These are phyloP conservation scores for Penicillium sp. DNA, from an alignment of 2,329 filamentous ascomycete genomes.

Conservation along the genomic window DNA sequence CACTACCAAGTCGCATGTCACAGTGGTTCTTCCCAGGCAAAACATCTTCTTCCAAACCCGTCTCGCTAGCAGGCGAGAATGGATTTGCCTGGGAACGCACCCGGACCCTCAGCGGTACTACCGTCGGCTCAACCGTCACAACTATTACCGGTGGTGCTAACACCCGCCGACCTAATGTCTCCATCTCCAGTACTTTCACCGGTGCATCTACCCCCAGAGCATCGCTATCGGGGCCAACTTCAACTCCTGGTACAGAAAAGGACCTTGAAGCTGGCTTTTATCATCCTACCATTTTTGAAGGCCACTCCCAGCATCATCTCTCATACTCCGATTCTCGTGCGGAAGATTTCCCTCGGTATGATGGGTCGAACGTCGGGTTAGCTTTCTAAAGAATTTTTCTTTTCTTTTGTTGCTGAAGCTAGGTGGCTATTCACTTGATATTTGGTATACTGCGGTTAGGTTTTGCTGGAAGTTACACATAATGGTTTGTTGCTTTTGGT, in stretches of 20 bases:
- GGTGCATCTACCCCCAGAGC: conserved; percentile 18
- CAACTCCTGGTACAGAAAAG: conserved; percentile 23
- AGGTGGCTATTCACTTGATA: too few relatives aligned
- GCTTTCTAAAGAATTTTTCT: conserved; percentile 30
- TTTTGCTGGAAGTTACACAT: neutral
- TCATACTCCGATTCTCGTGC: conserved; percentile 2
- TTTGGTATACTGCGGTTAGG: neutral
- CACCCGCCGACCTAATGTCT: conserved; percentile 25
- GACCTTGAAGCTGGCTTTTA: conserved; percentile 21
- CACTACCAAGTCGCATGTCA: conserved; percentile 26
- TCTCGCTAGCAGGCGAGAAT: conserved; percentile 22
- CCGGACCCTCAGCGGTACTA: conserved; percentile 43
- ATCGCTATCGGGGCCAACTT: conserved; percentile 11
- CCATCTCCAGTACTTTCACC: conserved; percentile 34
- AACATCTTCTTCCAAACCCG: conserved; percentile 8
- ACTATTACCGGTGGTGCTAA: conserved; percentile 24
- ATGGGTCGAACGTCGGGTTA: conserved; percentile 34
- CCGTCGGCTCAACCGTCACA: conserved; percentile 34
- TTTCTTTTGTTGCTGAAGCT: neutral
- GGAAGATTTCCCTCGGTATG: conserved; percentile 20
- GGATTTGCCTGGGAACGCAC: conserved; percentile 31
- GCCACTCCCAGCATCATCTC: conserved; percentile 22
- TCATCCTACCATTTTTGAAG: conserved; percentile 33
- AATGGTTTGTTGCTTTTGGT: neutral
- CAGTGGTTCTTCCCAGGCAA: conserved; percentile 37